Evolutionary conservation across 768 basidiomycete species (phyloP).

Genomic region (Russula olivacea): DNA sequence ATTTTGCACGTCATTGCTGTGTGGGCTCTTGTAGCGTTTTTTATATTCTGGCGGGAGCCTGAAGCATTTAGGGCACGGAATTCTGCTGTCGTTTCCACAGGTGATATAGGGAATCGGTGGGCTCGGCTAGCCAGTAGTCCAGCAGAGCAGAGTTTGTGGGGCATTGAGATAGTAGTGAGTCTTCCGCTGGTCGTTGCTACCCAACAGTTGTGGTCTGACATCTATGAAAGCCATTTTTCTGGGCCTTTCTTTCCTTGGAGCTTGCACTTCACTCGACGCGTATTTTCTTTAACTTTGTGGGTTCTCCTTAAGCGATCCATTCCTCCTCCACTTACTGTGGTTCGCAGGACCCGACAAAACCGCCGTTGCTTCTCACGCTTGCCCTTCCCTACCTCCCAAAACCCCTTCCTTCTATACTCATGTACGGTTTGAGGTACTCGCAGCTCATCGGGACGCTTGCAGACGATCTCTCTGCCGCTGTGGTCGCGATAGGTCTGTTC

Average conservation of each 20-base stretch:
- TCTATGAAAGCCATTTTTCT: conserved; percentile 63
- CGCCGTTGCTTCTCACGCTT: conserved; percentile 53
- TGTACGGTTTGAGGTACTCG: conserved; percentile 59
- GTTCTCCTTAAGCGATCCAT: conserved; percentile 28
- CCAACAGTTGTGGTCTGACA: conserved; percentile 6
- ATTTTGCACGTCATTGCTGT: conserved; percentile 58
- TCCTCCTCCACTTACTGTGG: not conserved
- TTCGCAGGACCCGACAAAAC: conserved; percentile 50
- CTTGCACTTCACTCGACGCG: conserved; percentile 65
- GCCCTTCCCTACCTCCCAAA: conserved; percentile 62
- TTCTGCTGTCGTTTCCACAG: conserved; percentile 33
- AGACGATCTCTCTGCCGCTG: conserved; percentile 62
- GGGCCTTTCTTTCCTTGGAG: conserved; percentile 71
- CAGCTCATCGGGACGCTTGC: conserved; percentile 61
- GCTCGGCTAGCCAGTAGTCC: conserved; percentile 44
- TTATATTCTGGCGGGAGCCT: conserved; percentile 63
- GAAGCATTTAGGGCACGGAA: conserved; percentile 38
- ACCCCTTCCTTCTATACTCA: conserved; percentile 55
- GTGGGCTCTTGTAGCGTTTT: conserved; percentile 62
- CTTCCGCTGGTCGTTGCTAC: not conserved
- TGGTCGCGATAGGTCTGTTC: conserved; percentile 69
- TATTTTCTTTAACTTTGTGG: conserved; percentile 63
- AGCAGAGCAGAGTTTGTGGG: conserved; percentile 35
- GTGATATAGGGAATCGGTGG: conserved; percentile 55
- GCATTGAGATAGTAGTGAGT: conserved; percentile 56